These are phyloP conservation scores for Penicillium sp. DNA, from an alignment of 2,329 filamentous ascomycete genomes.

Conservation along the genomic window DNA sequence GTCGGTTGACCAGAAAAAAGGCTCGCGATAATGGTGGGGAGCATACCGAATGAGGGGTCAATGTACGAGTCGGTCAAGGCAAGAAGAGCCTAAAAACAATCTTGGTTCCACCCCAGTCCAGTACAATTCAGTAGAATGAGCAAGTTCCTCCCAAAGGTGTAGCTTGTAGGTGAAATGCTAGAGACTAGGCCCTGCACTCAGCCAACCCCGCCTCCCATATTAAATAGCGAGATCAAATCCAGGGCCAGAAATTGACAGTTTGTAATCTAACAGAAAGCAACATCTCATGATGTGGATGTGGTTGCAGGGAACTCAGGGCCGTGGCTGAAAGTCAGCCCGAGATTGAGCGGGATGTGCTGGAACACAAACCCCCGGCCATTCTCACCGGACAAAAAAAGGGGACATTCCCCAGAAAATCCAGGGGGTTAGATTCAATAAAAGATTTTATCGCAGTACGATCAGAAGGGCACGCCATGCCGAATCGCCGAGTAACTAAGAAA, in stretches of 20 bases:
- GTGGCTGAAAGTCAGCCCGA: slow-evolving; percentile 6
- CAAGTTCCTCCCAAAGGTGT: neutral
- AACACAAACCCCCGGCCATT: neutral
- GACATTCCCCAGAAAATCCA: neutral
- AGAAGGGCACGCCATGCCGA: neutral
- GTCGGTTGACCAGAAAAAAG: neutral
- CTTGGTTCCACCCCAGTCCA: neutral
- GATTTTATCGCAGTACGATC: neutral
- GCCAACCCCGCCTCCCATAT: slow-evolving; percentile 1
- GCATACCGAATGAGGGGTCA: slow-evolving; percentile 6
- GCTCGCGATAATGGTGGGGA: neutral
- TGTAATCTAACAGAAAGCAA: slow-evolving; percentile 11
- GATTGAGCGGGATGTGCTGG: slow-evolving; percentile 12
- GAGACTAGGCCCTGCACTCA: slow-evolving; percentile 4
- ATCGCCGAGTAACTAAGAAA: slow-evolving; percentile 1
- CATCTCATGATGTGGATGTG: neutral
- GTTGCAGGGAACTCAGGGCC: slow-evolving; percentile 1
- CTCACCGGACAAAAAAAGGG: neutral
- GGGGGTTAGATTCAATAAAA: neutral
- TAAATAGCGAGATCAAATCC: slow-evolving; percentile 1
- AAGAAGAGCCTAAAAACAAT: neutral
- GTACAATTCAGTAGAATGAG: neutral
- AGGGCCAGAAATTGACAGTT: neutral
- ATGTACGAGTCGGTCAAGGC: slow-evolving; percentile 8
- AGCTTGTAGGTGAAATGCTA: neutral